Percentiles rank a stretch among this genome's conserved stretches.
These are phyloP conservation scores for Eucalyptus cladocalyx DNA, from an alignment of 345 rosid genomes.

Conservation along the genomic window DNA sequence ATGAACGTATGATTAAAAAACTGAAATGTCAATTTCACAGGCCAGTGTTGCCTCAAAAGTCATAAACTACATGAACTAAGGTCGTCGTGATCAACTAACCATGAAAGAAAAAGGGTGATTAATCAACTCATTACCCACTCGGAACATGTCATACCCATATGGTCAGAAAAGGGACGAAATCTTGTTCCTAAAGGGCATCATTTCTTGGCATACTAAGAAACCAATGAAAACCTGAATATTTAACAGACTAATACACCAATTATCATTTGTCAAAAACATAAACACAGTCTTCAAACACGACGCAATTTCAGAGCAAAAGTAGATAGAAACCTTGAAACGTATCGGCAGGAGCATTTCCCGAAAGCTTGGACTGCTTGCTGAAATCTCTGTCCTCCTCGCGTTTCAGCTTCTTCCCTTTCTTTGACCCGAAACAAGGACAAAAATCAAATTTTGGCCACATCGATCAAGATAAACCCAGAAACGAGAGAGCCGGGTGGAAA, in stretches of 20 bases:
- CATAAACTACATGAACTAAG: neutral
- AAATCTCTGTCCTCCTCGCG: neutral
- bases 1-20: neutral
- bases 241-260: neutral
- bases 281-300: neutral
- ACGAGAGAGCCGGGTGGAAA: neutral
- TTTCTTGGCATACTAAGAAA: neutral
- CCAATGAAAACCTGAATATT: neutral
- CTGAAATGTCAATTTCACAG: neutral
- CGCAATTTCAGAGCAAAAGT: neutral
- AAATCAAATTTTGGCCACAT: conserved; percentile 8
- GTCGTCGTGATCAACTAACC: neutral
- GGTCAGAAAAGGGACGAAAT: neutral
- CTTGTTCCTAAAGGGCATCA: neutral
- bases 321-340: neutral
- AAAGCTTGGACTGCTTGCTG: neutral
- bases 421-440: conserved; percentile 43
- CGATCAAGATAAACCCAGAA: neutral
- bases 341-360: neutral
- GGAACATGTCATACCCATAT: neutral
- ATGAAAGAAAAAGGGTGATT: neutral
- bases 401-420: conserved; percentile 2
- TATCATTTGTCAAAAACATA: neutral
- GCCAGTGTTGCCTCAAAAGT: neutral
- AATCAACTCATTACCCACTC: neutral